Conservation (phyloP, 1,139 yeast species). For the Hansenula anomala region DNA sequence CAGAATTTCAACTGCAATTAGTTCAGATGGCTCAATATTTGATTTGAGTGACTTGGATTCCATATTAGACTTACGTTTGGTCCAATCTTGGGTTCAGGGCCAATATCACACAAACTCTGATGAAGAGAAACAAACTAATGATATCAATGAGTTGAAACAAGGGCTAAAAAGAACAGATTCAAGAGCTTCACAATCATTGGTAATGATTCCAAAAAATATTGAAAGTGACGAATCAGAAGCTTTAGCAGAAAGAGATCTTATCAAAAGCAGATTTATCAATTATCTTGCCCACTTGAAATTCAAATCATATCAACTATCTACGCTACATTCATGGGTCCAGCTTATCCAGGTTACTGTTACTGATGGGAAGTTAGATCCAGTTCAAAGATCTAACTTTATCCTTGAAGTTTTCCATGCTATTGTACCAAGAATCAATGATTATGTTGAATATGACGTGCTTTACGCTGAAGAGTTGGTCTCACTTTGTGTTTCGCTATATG, state of each 20-base stretch:
- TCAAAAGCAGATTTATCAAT: constrained; percentile 36
- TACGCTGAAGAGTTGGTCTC: constrained; percentile 79
- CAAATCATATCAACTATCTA: constrained; percentile 49
- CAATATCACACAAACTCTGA: constrained; percentile 13
- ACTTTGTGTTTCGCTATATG: constrained; percentile 66
- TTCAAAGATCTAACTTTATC: constrained; percentile 54
- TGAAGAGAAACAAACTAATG: constrained; percentile 11
- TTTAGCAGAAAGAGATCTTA: constrained; percentile 11
- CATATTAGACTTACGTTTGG: constrained; percentile 24
- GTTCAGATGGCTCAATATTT: constrained; percentile 25
- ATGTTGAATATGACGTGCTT: constrained; percentile 57
- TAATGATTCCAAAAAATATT: constrained; percentile 10
- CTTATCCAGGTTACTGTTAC: constrained; percentile 68
- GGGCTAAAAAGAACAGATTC: constrained; percentile 25
- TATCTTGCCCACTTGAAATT: constrained; percentile 41
- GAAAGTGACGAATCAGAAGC: constrained; percentile 20
- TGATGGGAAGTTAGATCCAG: constrained; percentile 43
- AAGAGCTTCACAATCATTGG: constrained; percentile 23
- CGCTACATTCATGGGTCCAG: constrained; percentile 80
- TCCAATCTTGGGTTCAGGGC: constrained; percentile 17
- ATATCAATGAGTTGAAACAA: constrained; percentile 22
- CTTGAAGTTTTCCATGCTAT: constrained; percentile 72
- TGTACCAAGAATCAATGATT: constrained; percentile 72
- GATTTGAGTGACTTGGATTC: constrained; percentile 27
- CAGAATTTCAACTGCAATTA: constrained; percentile 23